phyloP scores from a whole-genome alignment of 257 asterid species.

The Nicotiana tomentosiformis region DNA sequence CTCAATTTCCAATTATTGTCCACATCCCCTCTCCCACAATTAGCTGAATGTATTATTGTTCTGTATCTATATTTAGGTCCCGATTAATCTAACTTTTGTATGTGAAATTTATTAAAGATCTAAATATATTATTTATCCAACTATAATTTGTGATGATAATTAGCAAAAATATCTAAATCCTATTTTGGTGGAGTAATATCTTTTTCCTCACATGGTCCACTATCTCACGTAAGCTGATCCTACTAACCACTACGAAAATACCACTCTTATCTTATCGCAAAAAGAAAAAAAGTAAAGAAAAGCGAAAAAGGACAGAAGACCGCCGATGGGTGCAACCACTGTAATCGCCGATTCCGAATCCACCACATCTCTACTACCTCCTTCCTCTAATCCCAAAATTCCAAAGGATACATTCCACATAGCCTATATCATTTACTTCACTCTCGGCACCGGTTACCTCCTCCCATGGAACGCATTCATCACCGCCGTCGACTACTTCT shows the following conservation, averaged over 20 bases:
- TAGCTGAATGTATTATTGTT: no score
- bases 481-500: slow-evolving; percentile 95
- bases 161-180: neutral
- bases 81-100: no score
- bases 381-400: slow-evolving; percentile 26
- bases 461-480: slow-evolving; percentile 97
- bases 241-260: no score
- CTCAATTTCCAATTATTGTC: neutral
- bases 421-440: slow-evolving; percentile 80
- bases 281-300: neutral
- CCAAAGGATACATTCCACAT: slow-evolving; percentile 70
- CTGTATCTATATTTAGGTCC: no score
- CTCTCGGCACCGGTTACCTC: slow-evolving; percentile 74
- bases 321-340: slow-evolving; percentile 35
- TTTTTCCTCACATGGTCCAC: neutral
- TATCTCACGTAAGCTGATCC: no score
- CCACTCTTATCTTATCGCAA: no score
- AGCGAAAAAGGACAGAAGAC: neutral
- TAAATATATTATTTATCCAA: no score
- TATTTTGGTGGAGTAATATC: neutral
- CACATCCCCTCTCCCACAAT: neutral
- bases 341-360: slow-evolving; percentile 38
- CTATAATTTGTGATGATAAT: no score
- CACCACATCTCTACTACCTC: slow-evolving; percentile 23
- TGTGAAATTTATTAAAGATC: no score